Conservation (phyloP, 306 rosid species). For the Sophora flavescens region DNA sequence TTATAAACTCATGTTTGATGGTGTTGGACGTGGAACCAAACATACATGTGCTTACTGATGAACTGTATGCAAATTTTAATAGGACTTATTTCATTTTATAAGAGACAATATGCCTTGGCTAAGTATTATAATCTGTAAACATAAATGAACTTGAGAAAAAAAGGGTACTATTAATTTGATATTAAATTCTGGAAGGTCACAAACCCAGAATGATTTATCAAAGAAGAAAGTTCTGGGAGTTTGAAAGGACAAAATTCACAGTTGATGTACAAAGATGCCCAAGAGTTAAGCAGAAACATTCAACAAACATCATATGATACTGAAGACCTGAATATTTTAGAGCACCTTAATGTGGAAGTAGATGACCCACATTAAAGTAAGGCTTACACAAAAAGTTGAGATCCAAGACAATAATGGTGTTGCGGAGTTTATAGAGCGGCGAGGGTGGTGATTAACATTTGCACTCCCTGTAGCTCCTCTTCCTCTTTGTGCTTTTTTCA, state of each 20-base stretch:
- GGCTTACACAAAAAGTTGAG: slow-evolving; percentile 3
- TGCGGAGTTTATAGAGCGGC: not conserved
- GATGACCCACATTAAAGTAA: slow-evolving; percentile 17
- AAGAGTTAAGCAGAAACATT: not conserved
- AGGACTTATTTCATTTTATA: slow-evolving; percentile 32
- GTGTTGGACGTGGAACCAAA: too few species aligned
- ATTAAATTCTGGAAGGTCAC: slow-evolving; percentile 14
- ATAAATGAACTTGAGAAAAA: slow-evolving; percentile 29
- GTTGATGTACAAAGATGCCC: not conserved
- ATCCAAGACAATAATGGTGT: not conserved
- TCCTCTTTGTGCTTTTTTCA: slow-evolving; percentile 26
- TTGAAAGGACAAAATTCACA: too few species aligned
- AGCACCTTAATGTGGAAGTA: slow-evolving; percentile 14
- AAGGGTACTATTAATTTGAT: slow-evolving; percentile 26
- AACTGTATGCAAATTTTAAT: slow-evolving; percentile 32
- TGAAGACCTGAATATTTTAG: not conserved
- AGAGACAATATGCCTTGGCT: slow-evolving; percentile 10
- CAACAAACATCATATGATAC: not conserved
- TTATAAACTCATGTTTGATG: too few species aligned
- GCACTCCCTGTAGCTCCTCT: slow-evolving; percentile 26
- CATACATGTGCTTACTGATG: too few species aligned
- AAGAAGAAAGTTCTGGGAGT: too few species aligned
- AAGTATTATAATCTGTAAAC: slow-evolving; percentile 43
- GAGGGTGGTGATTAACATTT: not conserved
- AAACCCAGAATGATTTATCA: too few species aligned